Base-by-base conservation (phyloP, 1,284 basidiomycete genomes). In the Cutaneotrichosporon spelunceum region DNA sequence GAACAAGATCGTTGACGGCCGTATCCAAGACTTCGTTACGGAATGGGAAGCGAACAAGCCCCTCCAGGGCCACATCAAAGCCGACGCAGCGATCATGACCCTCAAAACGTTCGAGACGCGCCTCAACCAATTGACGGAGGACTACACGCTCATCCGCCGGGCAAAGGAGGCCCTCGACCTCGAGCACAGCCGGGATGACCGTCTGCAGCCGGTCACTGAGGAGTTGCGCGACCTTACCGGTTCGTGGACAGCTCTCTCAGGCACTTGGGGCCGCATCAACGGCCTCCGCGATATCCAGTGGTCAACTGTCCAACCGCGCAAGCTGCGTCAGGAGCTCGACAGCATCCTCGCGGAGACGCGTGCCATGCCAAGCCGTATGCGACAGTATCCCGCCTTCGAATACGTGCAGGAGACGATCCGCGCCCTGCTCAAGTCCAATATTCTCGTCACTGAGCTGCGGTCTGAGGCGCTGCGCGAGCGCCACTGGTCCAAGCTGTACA, bases 331-430 rank as follows among this genome's bases (percentile, higher is more conserved):
- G 73, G 90, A 93, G 70, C 87, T 99, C 61, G 96, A 99, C 71
- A 87, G 84, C 4, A 83, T 99, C 57, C 79, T 99, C 57, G 84
- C 85, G 27, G 93, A 91, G 33, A 98, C 94, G 21, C 93, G 94
- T 79, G 95, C 98, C 56, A 95, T 99, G 94, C 96, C 96, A 0
- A 96, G 91, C 54, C 85, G 94, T 60, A 99, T 99, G 96, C 86
- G 96, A 63, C 96, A 99, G 77, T 99, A 99, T 76, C 91, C 93
- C 10, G 96, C 96, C 0, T 99, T 98, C 73, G 96, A 99, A 82
- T 95, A 92, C 75, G 93, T 99, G 3, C 95, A 98, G 73, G 95
- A 99, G 54, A 84, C 88, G 21, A 83, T 99, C 61, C 85, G 89
- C 53, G 86, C 87, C 7, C 82, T 95, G 36, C 84, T 97, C 70